Evolutionary conservation across 2,329 filamentous ascomycete genomes (phyloP).

Genomic region (Stemphylium lycopersici): DNA sequence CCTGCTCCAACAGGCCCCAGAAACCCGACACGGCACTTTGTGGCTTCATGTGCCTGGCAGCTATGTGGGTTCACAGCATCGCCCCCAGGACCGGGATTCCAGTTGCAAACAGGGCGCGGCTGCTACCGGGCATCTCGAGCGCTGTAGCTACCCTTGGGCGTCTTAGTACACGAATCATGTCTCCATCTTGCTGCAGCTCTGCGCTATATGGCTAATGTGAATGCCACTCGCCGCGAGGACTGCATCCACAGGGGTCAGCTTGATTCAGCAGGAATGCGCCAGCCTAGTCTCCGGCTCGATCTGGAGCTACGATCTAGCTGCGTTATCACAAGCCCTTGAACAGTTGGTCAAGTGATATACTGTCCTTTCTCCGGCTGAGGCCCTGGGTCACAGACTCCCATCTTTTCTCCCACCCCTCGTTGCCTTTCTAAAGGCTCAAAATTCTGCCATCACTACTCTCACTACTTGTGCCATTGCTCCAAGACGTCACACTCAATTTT

Average conservation of each 20-base stretch:
- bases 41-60: constrained; percentile 33
- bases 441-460: background rate
- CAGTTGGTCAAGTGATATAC: constrained; percentile 37
- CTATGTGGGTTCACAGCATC: constrained; percentile 21
- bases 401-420: constrained; percentile 15
- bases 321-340: constrained; percentile 36
- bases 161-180: constrained; percentile 36
- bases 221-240: constrained; percentile 32
- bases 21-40: constrained; percentile 25
- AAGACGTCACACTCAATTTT: background rate
- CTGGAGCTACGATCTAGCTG: constrained; percentile 38
- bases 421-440: constrained; percentile 9
- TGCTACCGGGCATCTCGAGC: constrained; percentile 31
- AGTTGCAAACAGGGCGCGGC: constrained; percentile 30
- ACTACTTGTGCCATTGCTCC: constrained; percentile 15
- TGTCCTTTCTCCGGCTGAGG: constrained; percentile 29
- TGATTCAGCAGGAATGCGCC: constrained; percentile 30
- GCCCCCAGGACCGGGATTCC: constrained; percentile 29
- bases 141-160: constrained; percentile 34
- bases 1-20: constrained; percentile 23
- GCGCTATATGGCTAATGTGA: constrained; percentile 21
- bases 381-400: constrained; percentile 13
- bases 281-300: constrained; percentile 40
- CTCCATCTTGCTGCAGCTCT: constrained; percentile 17
- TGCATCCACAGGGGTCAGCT: constrained; percentile 34